phyloP scores from a whole-genome alignment of 257 asterid species.

The Echites panduratus region DNA sequence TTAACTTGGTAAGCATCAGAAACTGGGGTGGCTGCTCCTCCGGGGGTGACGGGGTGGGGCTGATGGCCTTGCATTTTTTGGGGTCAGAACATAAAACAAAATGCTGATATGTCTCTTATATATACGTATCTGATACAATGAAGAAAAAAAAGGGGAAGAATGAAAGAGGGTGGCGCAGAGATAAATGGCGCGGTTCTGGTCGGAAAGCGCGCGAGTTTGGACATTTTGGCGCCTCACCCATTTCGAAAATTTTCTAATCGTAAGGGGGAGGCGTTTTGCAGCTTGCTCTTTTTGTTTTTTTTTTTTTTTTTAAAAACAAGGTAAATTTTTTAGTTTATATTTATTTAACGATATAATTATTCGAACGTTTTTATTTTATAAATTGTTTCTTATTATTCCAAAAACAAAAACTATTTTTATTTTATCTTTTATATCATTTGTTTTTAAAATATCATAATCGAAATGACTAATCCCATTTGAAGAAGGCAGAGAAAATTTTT shows the following conservation, averaged over 20 bases:
- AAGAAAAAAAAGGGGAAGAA: not conserved
- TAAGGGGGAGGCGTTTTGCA: not conserved
- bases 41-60: slow-evolving; percentile 62
- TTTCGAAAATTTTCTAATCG: slow-evolving; percentile 19
- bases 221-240: slow-evolving; percentile 59
- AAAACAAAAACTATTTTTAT: too few relatives aligned
- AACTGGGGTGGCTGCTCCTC: slow-evolving; percentile 52
- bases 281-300: not conserved
- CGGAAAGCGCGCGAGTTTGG: slow-evolving; percentile 54
- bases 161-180: slow-evolving; percentile 19
- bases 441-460: too few relatives aligned
- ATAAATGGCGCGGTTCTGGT: slow-evolving; percentile 43
- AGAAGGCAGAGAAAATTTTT: too few relatives aligned
- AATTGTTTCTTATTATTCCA: too few relatives aligned
- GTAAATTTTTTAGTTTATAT: too few relatives aligned
- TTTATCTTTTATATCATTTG: too few relatives aligned
- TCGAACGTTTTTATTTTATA: too few relatives aligned
- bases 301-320: not conserved
- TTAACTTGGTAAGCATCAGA: slow-evolving; percentile 43
- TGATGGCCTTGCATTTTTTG: slow-evolving; percentile 50
- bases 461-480: too few relatives aligned
- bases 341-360: too few relatives aligned
- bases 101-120: not conserved
- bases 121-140: not conserved
- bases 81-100: slow-evolving; percentile 3